phyloP scores from a whole-genome alignment of 2,329 filamentous ascomycete species.

The Fusarium setosum region DNA sequence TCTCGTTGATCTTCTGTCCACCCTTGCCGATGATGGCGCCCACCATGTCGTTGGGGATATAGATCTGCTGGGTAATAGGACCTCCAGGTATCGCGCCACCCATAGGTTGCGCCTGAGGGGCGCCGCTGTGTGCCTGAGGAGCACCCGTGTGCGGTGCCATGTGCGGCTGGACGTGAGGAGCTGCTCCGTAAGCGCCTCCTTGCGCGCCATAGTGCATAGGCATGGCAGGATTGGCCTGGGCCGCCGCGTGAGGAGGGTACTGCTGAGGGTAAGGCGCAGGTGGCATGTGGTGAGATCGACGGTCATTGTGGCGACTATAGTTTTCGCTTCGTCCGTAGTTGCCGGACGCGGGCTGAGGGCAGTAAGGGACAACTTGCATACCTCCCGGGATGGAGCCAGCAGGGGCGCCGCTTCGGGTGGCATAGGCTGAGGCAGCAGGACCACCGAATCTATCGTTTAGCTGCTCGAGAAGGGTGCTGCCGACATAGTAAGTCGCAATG shows the following conservation, averaged over 20 bases:
- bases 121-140: slow-evolving; percentile 69
- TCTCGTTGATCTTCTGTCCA: slow-evolving; percentile 99
- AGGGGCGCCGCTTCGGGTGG: slow-evolving; percentile 91
- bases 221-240: slow-evolving; percentile 71
- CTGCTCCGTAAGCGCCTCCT: slow-evolving; percentile 80
- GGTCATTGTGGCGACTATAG: slow-evolving; percentile 79
- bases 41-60: slow-evolving; percentile 99
- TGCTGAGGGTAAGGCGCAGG: slow-evolving; percentile 78
- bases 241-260: slow-evolving; percentile 72
- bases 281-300: slow-evolving; percentile 80
- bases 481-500: slow-evolving; percentile 98
- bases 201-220: slow-evolving; percentile 85
- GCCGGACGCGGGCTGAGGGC: slow-evolving; percentile 90
- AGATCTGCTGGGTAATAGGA: slow-evolving; percentile 97
- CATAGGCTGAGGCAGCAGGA: slow-evolving; percentile 96
- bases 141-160: slow-evolving; percentile 67
- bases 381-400: slow-evolving; percentile 94
- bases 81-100: slow-evolving; percentile 68
- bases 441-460: slow-evolving; percentile 96
- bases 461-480: slow-evolving; percentile 97
- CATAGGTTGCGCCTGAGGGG: slow-evolving; percentile 80
- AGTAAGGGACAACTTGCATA: slow-evolving; percentile 99
- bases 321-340: slow-evolving; percentile 93
- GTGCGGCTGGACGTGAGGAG: slow-evolving; percentile 80
- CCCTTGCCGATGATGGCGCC: slow-evolving; percentile 99